Conservation (phyloP, 768 basidiomycete genomes). For the Phallus indusiatus region DNA sequence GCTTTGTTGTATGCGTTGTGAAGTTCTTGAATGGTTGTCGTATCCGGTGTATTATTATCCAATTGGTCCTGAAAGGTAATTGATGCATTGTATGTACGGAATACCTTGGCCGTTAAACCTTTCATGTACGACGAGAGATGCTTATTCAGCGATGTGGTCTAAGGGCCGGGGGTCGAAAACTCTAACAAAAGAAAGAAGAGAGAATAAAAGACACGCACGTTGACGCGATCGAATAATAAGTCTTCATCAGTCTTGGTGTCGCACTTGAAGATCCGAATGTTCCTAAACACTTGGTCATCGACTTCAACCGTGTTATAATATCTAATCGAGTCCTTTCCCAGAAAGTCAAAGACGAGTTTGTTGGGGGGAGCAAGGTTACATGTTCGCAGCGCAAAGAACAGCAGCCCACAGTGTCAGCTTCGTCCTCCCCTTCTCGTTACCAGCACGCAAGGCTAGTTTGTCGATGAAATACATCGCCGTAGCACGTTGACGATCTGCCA, state of each 20-base stretch:
- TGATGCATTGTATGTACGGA: slow-evolving; percentile 99
- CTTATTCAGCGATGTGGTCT: slow-evolving; percentile 85
- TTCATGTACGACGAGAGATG: slow-evolving; percentile 93
- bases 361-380: slow-evolving; percentile 86
- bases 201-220: slow-evolving; percentile 41
- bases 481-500: slow-evolving; percentile 93
- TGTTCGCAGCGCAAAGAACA: slow-evolving; percentile 97
- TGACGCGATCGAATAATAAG: slow-evolving; percentile 90
- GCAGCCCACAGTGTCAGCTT: slow-evolving; percentile 98
- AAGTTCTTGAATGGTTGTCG: slow-evolving; percentile 86
- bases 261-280: slow-evolving; percentile 89
- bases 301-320: slow-evolving; percentile 91
- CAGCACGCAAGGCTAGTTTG: slow-evolving; percentile 91
- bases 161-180: slow-evolving; percentile 3
- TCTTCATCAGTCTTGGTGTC: slow-evolving; percentile 83
- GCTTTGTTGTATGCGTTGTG: slow-evolving; percentile 95
- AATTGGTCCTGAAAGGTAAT: slow-evolving; percentile 89
- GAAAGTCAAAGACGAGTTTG: slow-evolving; percentile 89
- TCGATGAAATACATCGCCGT: slow-evolving; percentile 99
- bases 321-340: slow-evolving; percentile 98
- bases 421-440: slow-evolving; percentile 99
- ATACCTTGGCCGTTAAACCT: slow-evolving; percentile 96
- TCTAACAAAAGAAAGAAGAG: not conserved
- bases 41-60: slow-evolving; percentile 58
- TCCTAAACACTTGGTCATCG: slow-evolving; percentile 92